phyloP scores from a whole-genome alignment of 805 yeast genomes.

The Nakazawaea siamensis region DNA sequence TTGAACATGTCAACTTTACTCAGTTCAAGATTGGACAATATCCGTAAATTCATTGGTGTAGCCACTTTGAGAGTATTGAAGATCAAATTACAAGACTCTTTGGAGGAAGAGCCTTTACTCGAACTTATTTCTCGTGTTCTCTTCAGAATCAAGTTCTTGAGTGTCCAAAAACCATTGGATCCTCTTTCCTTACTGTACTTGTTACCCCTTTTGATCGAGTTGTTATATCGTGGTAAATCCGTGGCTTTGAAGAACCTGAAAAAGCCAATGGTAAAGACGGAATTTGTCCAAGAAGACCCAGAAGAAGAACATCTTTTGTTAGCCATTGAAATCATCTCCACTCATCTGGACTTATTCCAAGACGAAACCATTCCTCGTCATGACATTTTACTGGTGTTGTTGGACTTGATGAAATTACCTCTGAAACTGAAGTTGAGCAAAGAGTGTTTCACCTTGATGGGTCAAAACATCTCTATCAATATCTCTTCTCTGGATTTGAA shows the following conservation, averaged over 20 bases:
- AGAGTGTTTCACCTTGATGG: slow-evolving; percentile 71
- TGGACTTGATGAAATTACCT: slow-evolving; percentile 64
- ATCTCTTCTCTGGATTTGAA: slow-evolving; percentile 48
- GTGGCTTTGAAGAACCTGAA: slow-evolving; percentile 45
- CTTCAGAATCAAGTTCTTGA: slow-evolving; percentile 65
- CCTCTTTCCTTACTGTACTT: slow-evolving; percentile 60
- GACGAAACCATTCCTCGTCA: slow-evolving; percentile 63
- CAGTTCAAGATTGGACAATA: slow-evolving; percentile 35
- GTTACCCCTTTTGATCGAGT: slow-evolving; percentile 64
- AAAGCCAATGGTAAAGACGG: slow-evolving; percentile 40
- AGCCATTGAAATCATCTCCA: slow-evolving; percentile 65
- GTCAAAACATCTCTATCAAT: slow-evolving; percentile 67
- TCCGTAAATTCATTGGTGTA: slow-evolving; percentile 53
- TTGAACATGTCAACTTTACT: slow-evolving; percentile 45
- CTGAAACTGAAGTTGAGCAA: slow-evolving; percentile 74
- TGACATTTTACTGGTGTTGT: slow-evolving; percentile 50
- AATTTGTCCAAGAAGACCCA: slow-evolving; percentile 74
- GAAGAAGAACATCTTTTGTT: slow-evolving; percentile 81
- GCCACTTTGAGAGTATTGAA: slow-evolving; percentile 56
- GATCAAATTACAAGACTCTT: slow-evolving; percentile 32
- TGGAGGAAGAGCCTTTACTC: slow-evolving; percentile 34
- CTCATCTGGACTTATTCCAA: slow-evolving; percentile 61
- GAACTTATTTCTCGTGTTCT: slow-evolving; percentile 57
- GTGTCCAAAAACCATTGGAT: slow-evolving; percentile 69
- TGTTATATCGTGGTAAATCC: slow-evolving; percentile 57